Conservation (phyloP, 2,329 filamentous ascomycete genomes). For the Fusarium verrucosum region DNA sequence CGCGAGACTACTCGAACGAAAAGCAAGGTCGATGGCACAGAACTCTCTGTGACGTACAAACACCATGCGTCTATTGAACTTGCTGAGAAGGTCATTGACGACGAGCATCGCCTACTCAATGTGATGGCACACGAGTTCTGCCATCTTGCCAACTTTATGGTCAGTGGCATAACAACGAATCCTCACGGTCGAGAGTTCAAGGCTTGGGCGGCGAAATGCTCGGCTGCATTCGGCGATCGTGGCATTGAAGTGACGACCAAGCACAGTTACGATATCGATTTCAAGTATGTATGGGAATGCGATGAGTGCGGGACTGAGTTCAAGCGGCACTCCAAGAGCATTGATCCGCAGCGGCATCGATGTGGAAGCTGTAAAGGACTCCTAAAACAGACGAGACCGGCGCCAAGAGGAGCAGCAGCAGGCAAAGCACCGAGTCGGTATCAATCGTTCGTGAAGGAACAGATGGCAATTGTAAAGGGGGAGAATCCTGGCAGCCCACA, state of each 20-base stretch:
- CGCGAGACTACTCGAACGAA: conserved; percentile 62
- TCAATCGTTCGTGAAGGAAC: conserved; percentile 68
- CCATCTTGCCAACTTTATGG: conserved; percentile 91
- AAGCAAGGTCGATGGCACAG: conserved; percentile 39
- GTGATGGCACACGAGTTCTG: conserved; percentile 97
- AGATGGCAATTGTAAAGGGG: conserved; percentile 69
- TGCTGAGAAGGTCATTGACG: conserved; percentile 85
- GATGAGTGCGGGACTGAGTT: conserved; percentile 73
- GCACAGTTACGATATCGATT: conserved; percentile 89
- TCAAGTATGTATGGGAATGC: conserved; percentile 91
- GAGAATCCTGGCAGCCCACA: conserved; percentile 67
- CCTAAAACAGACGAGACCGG: conserved; percentile 82
- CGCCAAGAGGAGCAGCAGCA: conserved; percentile 56
- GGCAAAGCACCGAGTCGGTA: conserved; percentile 52
- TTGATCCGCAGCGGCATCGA: conserved; percentile 74
- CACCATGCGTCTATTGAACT: conserved; percentile 86
- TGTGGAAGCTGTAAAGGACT: conserved; percentile 80
- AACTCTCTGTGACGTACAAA: conserved; percentile 49
- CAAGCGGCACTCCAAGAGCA: conserved; percentile 86
- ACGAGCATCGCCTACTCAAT: conserved; percentile 80
- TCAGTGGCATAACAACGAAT: conserved; percentile 76
- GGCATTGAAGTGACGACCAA: conserved; percentile 86
- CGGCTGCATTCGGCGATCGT: conserved; percentile 63
- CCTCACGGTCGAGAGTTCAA: conserved; percentile 90
- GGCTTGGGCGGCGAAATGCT: conserved; percentile 70